Evolutionary conservation across 1,139 yeast genomes (phyloP).

Genomic region (Meyerozyma elateridarum): DNA sequence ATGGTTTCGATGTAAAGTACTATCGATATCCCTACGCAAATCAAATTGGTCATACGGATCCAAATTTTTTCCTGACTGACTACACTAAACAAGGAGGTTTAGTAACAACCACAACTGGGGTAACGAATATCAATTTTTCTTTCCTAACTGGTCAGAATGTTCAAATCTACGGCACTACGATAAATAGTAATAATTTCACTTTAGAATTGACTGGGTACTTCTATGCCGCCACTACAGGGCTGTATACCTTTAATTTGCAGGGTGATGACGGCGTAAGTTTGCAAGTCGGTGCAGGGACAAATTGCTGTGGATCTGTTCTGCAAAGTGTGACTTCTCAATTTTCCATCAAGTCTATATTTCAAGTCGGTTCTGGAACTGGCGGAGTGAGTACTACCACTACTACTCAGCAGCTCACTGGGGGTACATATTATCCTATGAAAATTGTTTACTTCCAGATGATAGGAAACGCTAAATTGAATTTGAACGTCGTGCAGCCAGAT

Average conservation of each 20-base stretch:
- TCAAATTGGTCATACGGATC: background rate
- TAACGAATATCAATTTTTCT: background rate
- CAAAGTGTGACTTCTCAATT: no score
- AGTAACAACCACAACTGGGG: background rate
- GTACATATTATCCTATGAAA: background rate
- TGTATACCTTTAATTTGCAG: background rate
- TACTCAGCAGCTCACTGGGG: background rate
- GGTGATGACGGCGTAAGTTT: background rate
- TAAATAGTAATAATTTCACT: background rate
- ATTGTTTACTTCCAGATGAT: background rate
- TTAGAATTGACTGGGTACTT: background rate
- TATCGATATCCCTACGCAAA: background rate
- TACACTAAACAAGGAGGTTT: background rate
- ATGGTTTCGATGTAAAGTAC: background rate
- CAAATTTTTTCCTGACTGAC: background rate
- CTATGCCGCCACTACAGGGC: background rate
- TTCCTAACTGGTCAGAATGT: background rate
- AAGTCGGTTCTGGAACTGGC: background rate
- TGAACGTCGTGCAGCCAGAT: background rate
- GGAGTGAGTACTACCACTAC: no score
- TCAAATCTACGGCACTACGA: background rate
- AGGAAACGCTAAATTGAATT: background rate
- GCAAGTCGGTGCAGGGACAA: background rate
- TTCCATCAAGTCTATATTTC: background rate
- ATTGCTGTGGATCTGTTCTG: background rate